Evolutionary conservation across 352 stramenopile genomes (phyloP).

Genomic region (Globisporangium splendens): DNA sequence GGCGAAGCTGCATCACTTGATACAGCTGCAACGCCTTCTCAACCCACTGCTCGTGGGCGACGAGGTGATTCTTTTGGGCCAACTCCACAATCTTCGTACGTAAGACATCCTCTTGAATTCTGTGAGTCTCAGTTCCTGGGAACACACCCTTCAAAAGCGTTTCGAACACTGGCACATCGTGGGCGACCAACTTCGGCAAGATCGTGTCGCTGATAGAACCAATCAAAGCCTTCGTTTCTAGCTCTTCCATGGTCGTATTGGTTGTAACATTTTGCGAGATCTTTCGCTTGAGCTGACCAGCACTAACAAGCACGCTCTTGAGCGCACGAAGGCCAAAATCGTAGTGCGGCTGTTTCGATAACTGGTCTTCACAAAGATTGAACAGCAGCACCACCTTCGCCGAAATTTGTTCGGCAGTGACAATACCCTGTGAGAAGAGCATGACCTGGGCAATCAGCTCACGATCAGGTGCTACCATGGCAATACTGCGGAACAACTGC

Average conservation of each 20-base stretch:
- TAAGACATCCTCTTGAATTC: constrained; percentile 88
- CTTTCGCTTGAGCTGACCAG: constrained; percentile 97
- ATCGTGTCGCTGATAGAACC: constrained; percentile 99
- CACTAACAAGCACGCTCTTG: constrained; percentile 98
- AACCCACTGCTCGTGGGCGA: constrained; percentile 91
- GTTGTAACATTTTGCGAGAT: constrained; percentile 39
- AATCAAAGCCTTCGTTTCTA: constrained; percentile 95
- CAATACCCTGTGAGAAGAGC: constrained; percentile 99
- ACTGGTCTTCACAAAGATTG: constrained; percentile 95
- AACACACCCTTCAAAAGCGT: constrained; percentile 97
- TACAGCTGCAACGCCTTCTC: constrained; percentile 99
- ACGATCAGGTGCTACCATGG: constrained; percentile 99
- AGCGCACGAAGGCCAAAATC: constrained; percentile 99
- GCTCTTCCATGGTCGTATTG: constrained; percentile 46
- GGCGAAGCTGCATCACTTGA: constrained; percentile 96
- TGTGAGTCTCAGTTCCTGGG: constrained; percentile 85
- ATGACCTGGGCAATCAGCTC: constrained; percentile 99
- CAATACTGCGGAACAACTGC: constrained; percentile 99
- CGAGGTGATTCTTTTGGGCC: constrained; percentile 86
- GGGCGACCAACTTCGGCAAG: constrained; percentile 97
- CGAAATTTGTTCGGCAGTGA: constrained; percentile 95
- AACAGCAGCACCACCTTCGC: constrained; percentile 98
- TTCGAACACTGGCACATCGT: constrained; percentile 96
- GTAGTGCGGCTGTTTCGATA: constrained; percentile 99
- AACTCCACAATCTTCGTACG: constrained; percentile 89